Evolutionary conservation across 306 rosid genomes (phyloP).

Genomic region (Trifolium subterraneum): DNA sequence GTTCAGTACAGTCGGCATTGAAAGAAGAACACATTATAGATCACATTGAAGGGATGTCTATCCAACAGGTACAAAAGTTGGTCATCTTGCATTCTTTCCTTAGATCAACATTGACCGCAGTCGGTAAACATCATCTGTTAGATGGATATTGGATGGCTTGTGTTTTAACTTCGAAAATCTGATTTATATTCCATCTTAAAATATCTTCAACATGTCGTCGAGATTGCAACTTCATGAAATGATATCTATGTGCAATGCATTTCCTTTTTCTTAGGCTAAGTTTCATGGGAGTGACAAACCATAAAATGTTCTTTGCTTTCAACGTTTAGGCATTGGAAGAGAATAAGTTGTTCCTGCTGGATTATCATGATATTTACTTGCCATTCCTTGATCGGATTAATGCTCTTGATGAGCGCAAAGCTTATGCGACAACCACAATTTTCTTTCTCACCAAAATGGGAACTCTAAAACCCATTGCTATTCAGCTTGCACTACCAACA

Average conservation of each 20-base stretch:
- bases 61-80: conserved; percentile 47
- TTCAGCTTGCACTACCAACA: conserved; percentile 49
- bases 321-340: conserved; percentile 50
- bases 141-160: not conserved
- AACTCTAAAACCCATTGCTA: conserved; percentile 53
- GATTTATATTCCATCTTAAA: not conserved
- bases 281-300: not conserved
- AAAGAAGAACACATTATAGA: conserved; percentile 56
- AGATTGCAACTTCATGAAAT: not conserved
- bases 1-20: conserved; percentile 55
- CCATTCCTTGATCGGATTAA: conserved; percentile 52
- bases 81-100: not conserved
- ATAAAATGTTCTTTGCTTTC: conserved; percentile 19
- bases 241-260: not conserved
- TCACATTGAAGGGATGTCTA: conserved; percentile 52
- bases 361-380: conserved; percentile 49
- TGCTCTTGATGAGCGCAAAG: conserved; percentile 48
- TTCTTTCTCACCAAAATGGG: conserved; percentile 52
- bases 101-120: not conserved
- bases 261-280: too few relatives aligned
- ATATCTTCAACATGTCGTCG: too few relatives aligned
- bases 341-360: conserved; percentile 48
- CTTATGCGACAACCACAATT: conserved; percentile 55
- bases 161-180: not conserved
- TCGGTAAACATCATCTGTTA: not conserved